Base-by-base conservation (phyloP, 2,329 filamentous ascomycete species). In the Hymenoscyphus albidus region DNA sequence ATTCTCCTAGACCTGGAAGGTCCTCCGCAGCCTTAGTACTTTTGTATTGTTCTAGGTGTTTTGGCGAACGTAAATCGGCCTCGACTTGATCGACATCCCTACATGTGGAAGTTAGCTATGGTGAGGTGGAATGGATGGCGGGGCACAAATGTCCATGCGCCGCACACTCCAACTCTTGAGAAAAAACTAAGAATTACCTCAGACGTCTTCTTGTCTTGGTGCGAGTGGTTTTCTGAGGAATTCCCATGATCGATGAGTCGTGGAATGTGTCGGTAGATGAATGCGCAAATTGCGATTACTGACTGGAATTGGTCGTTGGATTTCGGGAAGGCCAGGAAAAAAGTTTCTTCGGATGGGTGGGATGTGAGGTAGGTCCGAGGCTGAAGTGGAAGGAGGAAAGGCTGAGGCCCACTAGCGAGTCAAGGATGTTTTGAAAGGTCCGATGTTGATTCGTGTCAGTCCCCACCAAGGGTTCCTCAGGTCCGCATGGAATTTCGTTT, bases 31-130 rank as follows among this genome's bases (percentile, higher is more conserved):
- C 86, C 75, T 97, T 96, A 55, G 88, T 86, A 59, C 87, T 84
- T 75, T 93, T 90, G 82, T 89, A 93, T 69, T 91, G 86, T 58
- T 86, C 80, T 40, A 99, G 86, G 75, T 98, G 93, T 76, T 88
- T 90, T 22, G 91, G 85, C 39, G 89, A 90, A 68, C 83, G 81
- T 64, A 97, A 79, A 77, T 99, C 95, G 69, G 88, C 86, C 75
- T 93, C 88, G 77, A 98, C 87, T 80, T 98, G 93, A 78, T 99
- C 95, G 74, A 97, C 83, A 78, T 96, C 94, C 78, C 95, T 95
- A 74, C 73, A 63, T 57, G 57, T 22, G 61, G 62, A 59, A 65
- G 51, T 58, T 27, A 51, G 44, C 44, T 10, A 51, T 27, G n/a
- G 12, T 51, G 44, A 22, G 39, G 31, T 38, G 31, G n/a, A 31